A percentile compares a stretch with the other conserved stretches of the same genome.
These are phyloP conservation scores for Pseudohyphozyma bogoriensis DNA, from an alignment of 768 basidiomycete species.

Conservation along the genomic window DNA sequence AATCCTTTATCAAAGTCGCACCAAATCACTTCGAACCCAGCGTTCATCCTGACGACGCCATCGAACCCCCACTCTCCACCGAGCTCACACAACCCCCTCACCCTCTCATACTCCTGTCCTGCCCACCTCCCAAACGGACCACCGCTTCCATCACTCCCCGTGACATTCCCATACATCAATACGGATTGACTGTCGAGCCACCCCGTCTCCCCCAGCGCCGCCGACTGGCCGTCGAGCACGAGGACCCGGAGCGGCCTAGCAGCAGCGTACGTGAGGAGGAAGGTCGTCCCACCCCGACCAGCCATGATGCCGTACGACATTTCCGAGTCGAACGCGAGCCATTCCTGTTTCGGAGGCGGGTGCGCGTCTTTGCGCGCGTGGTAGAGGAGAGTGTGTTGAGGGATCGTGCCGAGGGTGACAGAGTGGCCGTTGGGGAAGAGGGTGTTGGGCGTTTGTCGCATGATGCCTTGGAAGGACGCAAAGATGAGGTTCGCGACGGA, in stretches of 20 bases:
- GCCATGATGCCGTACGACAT: conserved; percentile 34
- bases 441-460: conserved; percentile 16
- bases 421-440: conserved; percentile 31
- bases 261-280: conserved; percentile 31
- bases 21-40: conserved; percentile 33
- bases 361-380: conserved; percentile 30
- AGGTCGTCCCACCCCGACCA: conserved; percentile 13
- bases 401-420: conserved; percentile 27
- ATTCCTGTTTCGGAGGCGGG: conserved; percentile 32
- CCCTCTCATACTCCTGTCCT: background rate
- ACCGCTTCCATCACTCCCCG: conserved; percentile 1
- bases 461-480: background rate
- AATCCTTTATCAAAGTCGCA: background rate
- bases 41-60: conserved; percentile 35
- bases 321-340: conserved; percentile 34
- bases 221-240: conserved; percentile 30
- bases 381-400: conserved; percentile 31
- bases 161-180: conserved; percentile 31
- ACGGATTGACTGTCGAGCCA: conserved; percentile 34
- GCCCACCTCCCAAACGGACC: too few relatives aligned
- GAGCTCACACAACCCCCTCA: background rate
- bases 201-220: conserved; percentile 26
- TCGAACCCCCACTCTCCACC: conserved; percentile 20
- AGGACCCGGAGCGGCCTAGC: conserved; percentile 26
- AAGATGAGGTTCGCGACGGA: background rate